These are phyloP conservation scores for Solanum peruvianum DNA, from an alignment of 257 asterid species.

Conservation along the genomic window DNA sequence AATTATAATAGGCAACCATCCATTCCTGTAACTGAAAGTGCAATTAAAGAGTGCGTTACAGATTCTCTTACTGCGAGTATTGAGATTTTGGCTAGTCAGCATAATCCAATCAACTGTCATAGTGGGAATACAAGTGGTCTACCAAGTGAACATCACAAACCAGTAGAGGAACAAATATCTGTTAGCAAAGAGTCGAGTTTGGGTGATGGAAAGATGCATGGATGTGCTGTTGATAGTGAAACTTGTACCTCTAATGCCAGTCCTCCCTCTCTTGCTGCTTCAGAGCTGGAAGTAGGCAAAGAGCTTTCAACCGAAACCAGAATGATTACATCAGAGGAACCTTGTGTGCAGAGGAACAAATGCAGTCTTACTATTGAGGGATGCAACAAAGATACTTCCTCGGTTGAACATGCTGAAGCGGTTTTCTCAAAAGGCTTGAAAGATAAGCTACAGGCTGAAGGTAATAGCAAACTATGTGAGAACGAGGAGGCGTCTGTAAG, in stretches of 20 bases:
- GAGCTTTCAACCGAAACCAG: slow-evolving; percentile 31
- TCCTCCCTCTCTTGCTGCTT: slow-evolving; percentile 15
- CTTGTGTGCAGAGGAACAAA: slow-evolving; percentile 1
- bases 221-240: slow-evolving; percentile 19
- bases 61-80: not conserved
- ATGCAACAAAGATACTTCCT: slow-evolving; percentile 15
- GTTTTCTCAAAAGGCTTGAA: slow-evolving; percentile 15
- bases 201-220: slow-evolving; percentile 13
- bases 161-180: slow-evolving; percentile 9
- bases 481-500: not conserved
- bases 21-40: not conserved
- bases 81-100: not conserved
- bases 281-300: slow-evolving; percentile 21
- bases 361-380: not conserved
- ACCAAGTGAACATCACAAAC: slow-evolving; percentile 7
- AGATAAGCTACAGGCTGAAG: slow-evolving; percentile 17
- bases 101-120: not conserved
- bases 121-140: slow-evolving; percentile 3
- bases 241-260: slow-evolving; percentile 13
- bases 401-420: slow-evolving; percentile 19
- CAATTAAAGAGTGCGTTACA: not conserved
- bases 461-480: slow-evolving; percentile 9
- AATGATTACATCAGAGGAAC: slow-evolving; percentile 4
- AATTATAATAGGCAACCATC: not conserved
- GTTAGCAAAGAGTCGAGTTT: slow-evolving; percentile 8